Evolutionary conservation across 208 protist species (phyloP).

Genomic region (Leishmania tarentolae): DNA sequence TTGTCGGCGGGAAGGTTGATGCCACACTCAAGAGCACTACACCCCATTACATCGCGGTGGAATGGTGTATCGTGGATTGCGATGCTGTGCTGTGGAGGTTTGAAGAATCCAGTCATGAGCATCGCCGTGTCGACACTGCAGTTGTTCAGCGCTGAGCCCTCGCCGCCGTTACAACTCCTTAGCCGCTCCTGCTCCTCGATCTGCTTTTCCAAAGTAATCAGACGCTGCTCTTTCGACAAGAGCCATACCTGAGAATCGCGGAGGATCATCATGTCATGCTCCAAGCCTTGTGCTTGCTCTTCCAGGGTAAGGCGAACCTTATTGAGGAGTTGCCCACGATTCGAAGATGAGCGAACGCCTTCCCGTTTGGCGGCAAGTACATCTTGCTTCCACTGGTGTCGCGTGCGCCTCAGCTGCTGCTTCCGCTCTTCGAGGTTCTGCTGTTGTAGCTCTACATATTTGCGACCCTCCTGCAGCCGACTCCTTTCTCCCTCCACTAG

Average conservation of each 20-base stretch:
- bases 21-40: constrained; percentile 10
- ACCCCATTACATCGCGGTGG: constrained; percentile 14
- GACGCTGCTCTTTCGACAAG: constrained; percentile 69
- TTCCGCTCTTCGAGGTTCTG: constrained; percentile 64
- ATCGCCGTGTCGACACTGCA: constrained; percentile 53
- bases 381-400: constrained; percentile 83
- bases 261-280: constrained; percentile 71
- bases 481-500: constrained; percentile 56
- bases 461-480: constrained; percentile 47
- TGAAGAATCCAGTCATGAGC: constrained; percentile 66
- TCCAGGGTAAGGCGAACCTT: constrained; percentile 64
- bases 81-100: constrained; percentile 35
- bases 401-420: constrained; percentile 52
- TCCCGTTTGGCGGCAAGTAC: constrained; percentile 73
- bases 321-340: constrained; percentile 68
- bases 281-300: constrained; percentile 56
- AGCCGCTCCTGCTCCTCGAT: constrained; percentile 64
- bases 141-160: constrained; percentile 33
- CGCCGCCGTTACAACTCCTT: constrained; percentile 16
- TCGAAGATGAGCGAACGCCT: constrained; percentile 72
- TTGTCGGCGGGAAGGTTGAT: constrained; percentile 18
- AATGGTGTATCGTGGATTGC: background rate
- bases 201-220: constrained; percentile 66
- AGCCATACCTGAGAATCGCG: constrained; percentile 78
- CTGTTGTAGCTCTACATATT: constrained; percentile 62